Evolutionary conservation across 2,329 filamentous ascomycete species (phyloP).

Genomic region (Diplocarpon rosae): DNA sequence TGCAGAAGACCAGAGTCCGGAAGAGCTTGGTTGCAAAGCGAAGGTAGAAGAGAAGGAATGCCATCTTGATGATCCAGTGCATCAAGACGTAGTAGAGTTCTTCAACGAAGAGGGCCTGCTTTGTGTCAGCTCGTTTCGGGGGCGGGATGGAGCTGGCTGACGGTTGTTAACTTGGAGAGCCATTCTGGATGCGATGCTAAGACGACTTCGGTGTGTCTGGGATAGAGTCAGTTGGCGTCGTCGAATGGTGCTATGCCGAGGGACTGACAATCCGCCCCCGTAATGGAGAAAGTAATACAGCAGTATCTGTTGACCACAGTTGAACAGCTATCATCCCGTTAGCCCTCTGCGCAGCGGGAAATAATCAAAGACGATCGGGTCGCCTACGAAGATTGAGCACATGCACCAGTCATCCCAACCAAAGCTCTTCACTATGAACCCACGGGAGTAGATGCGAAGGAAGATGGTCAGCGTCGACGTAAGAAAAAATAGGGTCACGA

Average conservation of each 20-base stretch:
- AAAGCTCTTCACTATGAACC: constrained; percentile 6
- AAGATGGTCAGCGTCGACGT: constrained; percentile 6
- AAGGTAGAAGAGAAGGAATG: constrained; percentile 29
- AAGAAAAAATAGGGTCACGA: constrained; percentile 7
- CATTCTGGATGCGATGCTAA: constrained; percentile 7
- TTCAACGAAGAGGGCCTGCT: constrained; percentile 24
- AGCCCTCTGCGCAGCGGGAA: not conserved
- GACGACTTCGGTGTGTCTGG: not conserved
- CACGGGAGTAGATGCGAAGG: constrained; percentile 9
- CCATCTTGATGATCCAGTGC: constrained; percentile 27
- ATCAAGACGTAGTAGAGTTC: constrained; percentile 26
- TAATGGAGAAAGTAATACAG: constrained; percentile 10
- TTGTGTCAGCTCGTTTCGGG: not conserved
- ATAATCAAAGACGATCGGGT: not conserved
- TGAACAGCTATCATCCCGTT: constrained; percentile 6
- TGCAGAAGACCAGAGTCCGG: constrained; percentile 18
- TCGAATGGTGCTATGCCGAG: too few relatives aligned
- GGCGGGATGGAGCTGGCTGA: not conserved
- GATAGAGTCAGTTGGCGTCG: not conserved
- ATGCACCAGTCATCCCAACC: constrained; percentile 15
- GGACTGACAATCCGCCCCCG: constrained; percentile 8
- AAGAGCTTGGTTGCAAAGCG: constrained; percentile 20
- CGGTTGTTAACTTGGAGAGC: constrained; percentile 3
- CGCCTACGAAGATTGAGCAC: constrained; percentile 6
- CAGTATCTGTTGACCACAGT: constrained; percentile 10